Conservation (phyloP, 768 basidiomycete genomes). For the Daedalea quercina region DNA sequence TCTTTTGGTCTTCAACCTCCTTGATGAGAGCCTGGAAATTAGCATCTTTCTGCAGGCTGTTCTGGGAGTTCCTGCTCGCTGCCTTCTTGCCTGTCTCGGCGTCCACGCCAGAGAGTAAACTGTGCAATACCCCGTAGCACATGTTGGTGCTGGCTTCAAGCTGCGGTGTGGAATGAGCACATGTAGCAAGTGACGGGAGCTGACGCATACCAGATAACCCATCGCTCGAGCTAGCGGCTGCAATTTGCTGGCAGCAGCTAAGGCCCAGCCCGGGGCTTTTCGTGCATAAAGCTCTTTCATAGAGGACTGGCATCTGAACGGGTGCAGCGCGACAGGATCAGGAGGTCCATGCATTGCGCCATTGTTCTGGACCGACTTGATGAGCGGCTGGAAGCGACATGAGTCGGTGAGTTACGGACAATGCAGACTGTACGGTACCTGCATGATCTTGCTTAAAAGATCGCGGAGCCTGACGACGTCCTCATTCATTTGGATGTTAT, state of each 20-base stretch:
- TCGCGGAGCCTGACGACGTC: conserved; percentile 62
- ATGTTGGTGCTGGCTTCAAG: conserved; percentile 77
- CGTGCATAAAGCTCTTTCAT: conserved; percentile 29
- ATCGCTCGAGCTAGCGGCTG: conserved; percentile 69
- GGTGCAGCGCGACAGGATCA: conserved; percentile 61
- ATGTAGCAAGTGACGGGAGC: conserved; percentile 5
- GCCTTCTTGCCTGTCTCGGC: conserved; percentile 35
- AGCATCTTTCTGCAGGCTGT: conserved; percentile 38
- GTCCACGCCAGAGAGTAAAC: conserved; percentile 34
- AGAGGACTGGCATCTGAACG: conserved; percentile 48
- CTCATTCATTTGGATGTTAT: conserved; percentile 68
- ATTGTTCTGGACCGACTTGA: conserved; percentile 28
- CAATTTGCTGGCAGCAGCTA: conserved; percentile 44
- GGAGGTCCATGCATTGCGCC: conserved; percentile 40
- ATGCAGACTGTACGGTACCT: conserved; percentile 37
- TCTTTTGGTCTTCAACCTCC: conserved; percentile 56
- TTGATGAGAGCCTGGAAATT: conserved; percentile 59
- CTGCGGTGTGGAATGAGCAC: conserved; percentile 31
- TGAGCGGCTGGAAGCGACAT: conserved; percentile 22
- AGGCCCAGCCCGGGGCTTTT: conserved; percentile 41
- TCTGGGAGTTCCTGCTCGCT: conserved; percentile 26
- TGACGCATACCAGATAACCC: conserved; percentile 69
- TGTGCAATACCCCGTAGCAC: conserved; percentile 63
- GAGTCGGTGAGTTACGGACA: conserved; percentile 1
- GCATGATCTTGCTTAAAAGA: conserved; percentile 65